Conservation (phyloP, 176 grass and related monocot species). For the Lolium perenne region DNA sequence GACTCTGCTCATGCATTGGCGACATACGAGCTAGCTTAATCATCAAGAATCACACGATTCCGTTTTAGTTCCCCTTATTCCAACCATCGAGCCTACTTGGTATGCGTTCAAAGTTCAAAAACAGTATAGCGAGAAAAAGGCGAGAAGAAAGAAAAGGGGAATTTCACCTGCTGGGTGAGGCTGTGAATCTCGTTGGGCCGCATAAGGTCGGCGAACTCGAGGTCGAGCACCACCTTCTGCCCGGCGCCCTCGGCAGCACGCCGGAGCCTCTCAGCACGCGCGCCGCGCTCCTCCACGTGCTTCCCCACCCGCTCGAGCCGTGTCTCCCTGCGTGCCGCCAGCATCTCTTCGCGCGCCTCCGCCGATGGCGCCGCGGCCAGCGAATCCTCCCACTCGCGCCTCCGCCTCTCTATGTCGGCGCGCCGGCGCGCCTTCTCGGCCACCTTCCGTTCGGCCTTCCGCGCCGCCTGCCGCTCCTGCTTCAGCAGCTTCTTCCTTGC, state of each 20-base stretch:
- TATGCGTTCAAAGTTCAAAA: not conserved
- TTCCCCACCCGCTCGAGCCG: conserved; percentile 64
- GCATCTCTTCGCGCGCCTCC: conserved; percentile 59
- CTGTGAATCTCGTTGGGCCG: conserved; percentile 76
- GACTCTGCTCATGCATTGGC: not conserved
- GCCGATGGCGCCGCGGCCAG: conserved; percentile 60
- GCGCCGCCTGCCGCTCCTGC: conserved; percentile 62
- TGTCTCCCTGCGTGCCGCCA: conserved; percentile 49
- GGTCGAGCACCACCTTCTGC: conserved; percentile 78
- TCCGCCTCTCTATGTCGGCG: conserved; percentile 55
- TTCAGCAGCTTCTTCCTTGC: conserved; percentile 69
- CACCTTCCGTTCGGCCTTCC: conserved; percentile 68
- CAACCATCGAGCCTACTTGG: not conserved
- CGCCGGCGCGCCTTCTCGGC: conserved; percentile 71
- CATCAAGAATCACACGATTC: not conserved
- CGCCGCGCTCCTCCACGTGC: conserved; percentile 57
- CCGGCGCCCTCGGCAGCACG: conserved; percentile 60
- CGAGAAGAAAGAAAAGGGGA: not conserved
- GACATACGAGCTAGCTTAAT: not conserved
- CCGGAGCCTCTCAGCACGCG: conserved; percentile 52
- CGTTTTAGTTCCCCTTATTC: not conserved
- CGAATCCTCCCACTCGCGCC: conserved; percentile 62
- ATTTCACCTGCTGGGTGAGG: conserved; percentile 71
- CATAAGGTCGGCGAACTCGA: conserved; percentile 80
- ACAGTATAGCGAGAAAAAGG: not conserved